Evolutionary conservation across 495 filamentous ascomycete genomes (phyloP), one percentile per base, ranked within the genome.

Genomic region (Hypomontagnella monticulosa): DNA sequence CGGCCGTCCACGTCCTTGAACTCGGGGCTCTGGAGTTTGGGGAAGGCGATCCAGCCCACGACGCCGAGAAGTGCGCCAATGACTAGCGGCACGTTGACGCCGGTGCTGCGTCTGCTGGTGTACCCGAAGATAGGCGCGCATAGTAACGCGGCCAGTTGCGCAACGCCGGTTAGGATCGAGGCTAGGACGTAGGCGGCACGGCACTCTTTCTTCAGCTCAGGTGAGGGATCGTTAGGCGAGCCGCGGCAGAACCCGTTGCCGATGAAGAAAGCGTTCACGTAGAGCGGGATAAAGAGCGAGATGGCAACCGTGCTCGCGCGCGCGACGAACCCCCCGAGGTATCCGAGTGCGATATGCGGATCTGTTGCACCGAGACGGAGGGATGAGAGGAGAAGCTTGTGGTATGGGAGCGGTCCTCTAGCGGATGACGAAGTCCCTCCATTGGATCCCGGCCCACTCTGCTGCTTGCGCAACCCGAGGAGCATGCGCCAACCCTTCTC

Each of bases 231-330:
- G 59, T 82, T 80, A 33, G 83, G 83, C 1, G 83, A 81, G 9
- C 85, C 86, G 46, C 84, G 76, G 78, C 95, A 99, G 46, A 89
- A 85, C 5, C 92, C 93, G 47, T 89, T 87, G n/a, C 73, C 76
- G 44, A 92, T 88, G 75, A 94, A 99, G 74, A 92, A 97, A 37
- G 88, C 83, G 70, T 99, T 97, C 58, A 97, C 86, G 62, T 88
- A 94, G 4, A 99, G 83, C 4, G 95, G 96, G 48, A 99, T 88
- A 78, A 97, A 99, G 7, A 97, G 81, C 1, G 92, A 94, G 53
- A 98, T 96, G 9, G 89, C 93, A 40, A 99, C 94, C 0, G 93
- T 96, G n/a, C 92, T 97, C 9, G 95, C 92, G 49, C 95, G 88
- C 4, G 96, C 95, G 0, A 98, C 94, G 64, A 99, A 97, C 12